phyloP scores from a whole-genome alignment of 805 yeast genomes.

The Clavispora carvajalis region DNA sequence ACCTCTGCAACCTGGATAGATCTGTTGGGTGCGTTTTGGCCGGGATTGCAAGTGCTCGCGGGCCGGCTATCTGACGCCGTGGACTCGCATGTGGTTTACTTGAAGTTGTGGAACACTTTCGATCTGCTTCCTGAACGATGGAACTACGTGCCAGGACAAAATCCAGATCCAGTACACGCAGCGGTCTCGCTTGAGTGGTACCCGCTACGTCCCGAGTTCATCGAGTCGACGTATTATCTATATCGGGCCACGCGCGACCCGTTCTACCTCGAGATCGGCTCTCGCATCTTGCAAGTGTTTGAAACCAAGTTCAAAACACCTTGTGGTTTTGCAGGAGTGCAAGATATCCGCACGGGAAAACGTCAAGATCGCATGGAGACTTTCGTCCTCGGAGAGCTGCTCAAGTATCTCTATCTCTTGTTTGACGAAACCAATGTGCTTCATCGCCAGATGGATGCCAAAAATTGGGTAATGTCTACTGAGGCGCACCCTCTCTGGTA shows the following conservation, averaged over 20 bases:
- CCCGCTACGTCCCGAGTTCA: conserved; percentile 86
- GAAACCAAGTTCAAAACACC: conserved; percentile 45
- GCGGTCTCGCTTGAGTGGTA: conserved; percentile 75
- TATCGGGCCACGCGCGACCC: conserved; percentile 86
- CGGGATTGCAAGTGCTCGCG: conserved; percentile 74
- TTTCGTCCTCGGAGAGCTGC: conserved; percentile 81
- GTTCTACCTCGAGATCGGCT: conserved; percentile 71
- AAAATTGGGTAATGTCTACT: conserved; percentile 68
- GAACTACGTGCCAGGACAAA: conserved; percentile 27
- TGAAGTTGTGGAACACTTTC: conserved; percentile 75
- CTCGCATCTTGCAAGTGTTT: conserved; percentile 52
- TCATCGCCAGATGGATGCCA: conserved; percentile 36
- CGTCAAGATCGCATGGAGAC: conserved; percentile 85
- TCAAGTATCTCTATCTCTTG: conserved; percentile 73
- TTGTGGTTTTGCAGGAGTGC: conserved; percentile 81
- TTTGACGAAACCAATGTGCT: conserved; percentile 62
- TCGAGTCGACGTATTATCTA: conserved; percentile 81
- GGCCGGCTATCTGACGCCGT: conserved; percentile 71
- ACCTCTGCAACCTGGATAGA: conserved; percentile 69
- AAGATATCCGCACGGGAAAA: conserved; percentile 58
- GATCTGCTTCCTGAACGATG: conserved; percentile 89
- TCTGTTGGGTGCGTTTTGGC: conserved; percentile 80
- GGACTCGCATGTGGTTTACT: conserved; percentile 52
- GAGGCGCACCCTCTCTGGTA: conserved; percentile 92
- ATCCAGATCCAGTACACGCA: background rate